phyloP scores from a whole-genome alignment of 2,329 filamentous ascomycete genomes.

The Calycina herbarum region DNA sequence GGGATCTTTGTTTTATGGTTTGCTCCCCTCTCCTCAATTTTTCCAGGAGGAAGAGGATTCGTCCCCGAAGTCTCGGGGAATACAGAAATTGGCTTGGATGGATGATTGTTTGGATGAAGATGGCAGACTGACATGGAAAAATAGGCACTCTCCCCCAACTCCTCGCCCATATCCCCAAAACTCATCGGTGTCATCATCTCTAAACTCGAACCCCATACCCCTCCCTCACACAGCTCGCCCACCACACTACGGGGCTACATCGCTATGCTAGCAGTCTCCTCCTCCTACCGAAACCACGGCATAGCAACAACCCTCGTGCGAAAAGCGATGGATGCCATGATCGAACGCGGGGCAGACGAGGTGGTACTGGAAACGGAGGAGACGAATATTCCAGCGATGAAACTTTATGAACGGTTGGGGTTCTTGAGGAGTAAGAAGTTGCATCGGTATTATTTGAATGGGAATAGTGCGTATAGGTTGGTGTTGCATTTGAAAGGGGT shows the following conservation, averaged over 20 bases:
- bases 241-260: conserved; percentile 85
- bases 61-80: not conserved
- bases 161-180: conserved; percentile 57
- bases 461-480: conserved; percentile 88
- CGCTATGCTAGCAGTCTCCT: conserved; percentile 93
- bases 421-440: conserved; percentile 91
- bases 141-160: conserved; percentile 60
- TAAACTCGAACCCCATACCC: conserved; percentile 88
- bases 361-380: conserved; percentile 96
- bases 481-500: conserved; percentile 57
- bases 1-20: conserved; percentile 95
- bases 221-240: conserved; percentile 65
- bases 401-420: conserved; percentile 87
- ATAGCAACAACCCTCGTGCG: conserved; percentile 89
- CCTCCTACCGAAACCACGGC: conserved; percentile 76
- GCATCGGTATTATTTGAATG: conserved; percentile 94
- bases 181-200: conserved; percentile 91
- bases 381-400: conserved; percentile 84
- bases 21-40: conserved; percentile 15
- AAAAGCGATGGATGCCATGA: conserved; percentile 90
- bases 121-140: not conserved
- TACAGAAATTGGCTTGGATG: not conserved
- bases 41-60: not conserved
- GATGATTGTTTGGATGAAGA: not conserved
- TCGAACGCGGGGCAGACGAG: conserved; percentile 80